Conservation (phyloP, 129 eudicot species). For the Flaveria ramosissima region DNA sequence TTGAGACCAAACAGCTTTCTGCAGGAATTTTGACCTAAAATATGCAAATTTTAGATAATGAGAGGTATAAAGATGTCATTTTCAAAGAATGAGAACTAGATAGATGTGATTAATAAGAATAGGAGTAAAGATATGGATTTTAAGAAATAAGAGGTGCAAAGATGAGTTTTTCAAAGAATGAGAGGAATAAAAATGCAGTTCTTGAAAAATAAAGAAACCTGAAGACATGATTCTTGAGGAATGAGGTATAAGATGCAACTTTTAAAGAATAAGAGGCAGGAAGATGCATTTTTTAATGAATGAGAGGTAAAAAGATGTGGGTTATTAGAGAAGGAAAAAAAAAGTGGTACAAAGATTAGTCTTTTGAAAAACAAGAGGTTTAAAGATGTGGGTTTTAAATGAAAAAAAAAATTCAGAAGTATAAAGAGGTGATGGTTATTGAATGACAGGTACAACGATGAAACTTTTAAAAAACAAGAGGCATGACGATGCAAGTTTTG, state of each 20-base stretch:
- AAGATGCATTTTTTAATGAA: background rate
- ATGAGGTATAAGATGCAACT: background rate
- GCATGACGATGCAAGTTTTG: too few relatives aligned
- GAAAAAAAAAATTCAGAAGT: too few relatives aligned
- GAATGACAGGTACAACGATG: too few relatives aligned
- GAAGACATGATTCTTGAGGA: too few relatives aligned
- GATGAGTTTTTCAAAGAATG: background rate
- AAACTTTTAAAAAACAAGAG: too few relatives aligned
- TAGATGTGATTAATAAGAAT: background rate
- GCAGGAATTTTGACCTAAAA: constrained; percentile 80
- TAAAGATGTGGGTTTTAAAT: background rate
- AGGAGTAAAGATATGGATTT: background rate
- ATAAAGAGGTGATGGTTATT: too few relatives aligned
- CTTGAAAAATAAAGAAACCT: too few relatives aligned
- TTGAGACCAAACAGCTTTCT: constrained; percentile 68
- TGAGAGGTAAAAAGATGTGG: background rate
- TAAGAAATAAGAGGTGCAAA: background rate
- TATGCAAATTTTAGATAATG: background rate
- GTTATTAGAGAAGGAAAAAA: background rate
- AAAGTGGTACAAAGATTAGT: background rate
- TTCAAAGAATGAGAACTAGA: background rate
- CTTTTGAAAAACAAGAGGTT: background rate
- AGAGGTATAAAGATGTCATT: constrained; percentile 10
- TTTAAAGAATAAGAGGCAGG: background rate
- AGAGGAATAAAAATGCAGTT: background rate